These are phyloP conservation scores for Candida adriatica DNA, from an alignment of 805 yeast species.

Conservation along the genomic window DNA sequence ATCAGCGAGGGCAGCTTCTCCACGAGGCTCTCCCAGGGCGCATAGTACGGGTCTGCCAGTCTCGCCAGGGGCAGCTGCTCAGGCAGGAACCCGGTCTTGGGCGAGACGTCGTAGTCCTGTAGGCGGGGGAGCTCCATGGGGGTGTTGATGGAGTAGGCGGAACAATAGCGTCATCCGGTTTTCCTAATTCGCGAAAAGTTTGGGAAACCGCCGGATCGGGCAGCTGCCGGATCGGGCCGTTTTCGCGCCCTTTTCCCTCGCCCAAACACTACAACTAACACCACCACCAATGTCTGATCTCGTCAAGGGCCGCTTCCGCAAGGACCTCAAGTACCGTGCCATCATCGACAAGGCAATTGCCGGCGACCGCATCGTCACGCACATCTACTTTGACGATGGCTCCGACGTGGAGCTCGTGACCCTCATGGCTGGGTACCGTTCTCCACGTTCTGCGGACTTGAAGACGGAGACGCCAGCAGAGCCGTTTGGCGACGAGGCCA, in stretches of 20 bases:
- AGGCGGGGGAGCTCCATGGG: constrained; percentile 42
- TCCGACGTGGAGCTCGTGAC: constrained; percentile 54
- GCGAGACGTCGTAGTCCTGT: constrained; percentile 64
- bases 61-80: constrained; percentile 50
- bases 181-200: no score
- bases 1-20: constrained; percentile 66
- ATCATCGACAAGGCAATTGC: constrained; percentile 70
- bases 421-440: constrained; percentile 64
- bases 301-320: constrained; percentile 22
- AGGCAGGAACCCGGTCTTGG: constrained; percentile 75
- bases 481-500: constrained; percentile 62
- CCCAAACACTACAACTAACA: no score
- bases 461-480: constrained; percentile 35
- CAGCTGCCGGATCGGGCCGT: no score
- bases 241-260: no score
- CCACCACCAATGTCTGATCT: constrained; percentile 12
- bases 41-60: constrained; percentile 55
- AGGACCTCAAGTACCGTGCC: constrained; percentile 28
- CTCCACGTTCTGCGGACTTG: constrained; percentile 58
- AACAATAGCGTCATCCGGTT: no score
- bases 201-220: no score
- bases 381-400: constrained; percentile 41
- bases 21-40: constrained; percentile 73
- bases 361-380: constrained; percentile 70
- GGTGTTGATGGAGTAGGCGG: no score